Evolutionary conservation across 331 rosid species (phyloP), one percentile per base, ranked within the genome.

Genomic region (Telfairia occidentalis): DNA sequence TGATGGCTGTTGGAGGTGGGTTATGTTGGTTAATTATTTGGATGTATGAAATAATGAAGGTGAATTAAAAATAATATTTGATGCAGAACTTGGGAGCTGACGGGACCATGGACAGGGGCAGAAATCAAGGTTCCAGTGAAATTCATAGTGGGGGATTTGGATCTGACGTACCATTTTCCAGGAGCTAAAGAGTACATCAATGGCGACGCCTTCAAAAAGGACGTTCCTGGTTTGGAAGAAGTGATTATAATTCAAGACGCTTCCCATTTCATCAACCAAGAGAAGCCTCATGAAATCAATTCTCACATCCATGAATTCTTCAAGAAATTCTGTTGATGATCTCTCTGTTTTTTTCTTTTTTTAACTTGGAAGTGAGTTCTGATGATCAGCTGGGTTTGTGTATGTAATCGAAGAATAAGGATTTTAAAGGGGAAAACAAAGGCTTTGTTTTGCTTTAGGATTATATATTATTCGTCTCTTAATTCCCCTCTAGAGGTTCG

Each of bases 161-260:
- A 67, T 24, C 0, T 67, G 16, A 42, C 54, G 0, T 67, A 67
- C 21, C 74, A 67, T 67, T 67, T 67, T 42, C 11, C 16, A 24
- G 74, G 74, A 43, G 53, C 54, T 4, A 23, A 42, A 12, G 21
- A 67, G 4, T 67, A 67, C 8, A 38, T 67, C 19, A 28, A 67
- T 16, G 0, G 16, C 0, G 74, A 21, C 0, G 54, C 35, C 1
- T 67, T 67, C 53, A 67, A 67, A 67, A 67, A 32, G 37, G 74
- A 67, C 10, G 74, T 67, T 21, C 74, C 74, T 12, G 29, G 43
- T 63, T 5, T 67, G 74, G 74, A 67, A 10, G 74, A 67, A 67
- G 74, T 67, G 6, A 35, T 67, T 21, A n/a, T 67, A 11, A 32
- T 67, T 1, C 1, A 67, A 67, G 35, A 67, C 16, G 29, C 74